Conservation (phyloP, 108 stramenopile species). For the Epipyxis sp. region DNA sequence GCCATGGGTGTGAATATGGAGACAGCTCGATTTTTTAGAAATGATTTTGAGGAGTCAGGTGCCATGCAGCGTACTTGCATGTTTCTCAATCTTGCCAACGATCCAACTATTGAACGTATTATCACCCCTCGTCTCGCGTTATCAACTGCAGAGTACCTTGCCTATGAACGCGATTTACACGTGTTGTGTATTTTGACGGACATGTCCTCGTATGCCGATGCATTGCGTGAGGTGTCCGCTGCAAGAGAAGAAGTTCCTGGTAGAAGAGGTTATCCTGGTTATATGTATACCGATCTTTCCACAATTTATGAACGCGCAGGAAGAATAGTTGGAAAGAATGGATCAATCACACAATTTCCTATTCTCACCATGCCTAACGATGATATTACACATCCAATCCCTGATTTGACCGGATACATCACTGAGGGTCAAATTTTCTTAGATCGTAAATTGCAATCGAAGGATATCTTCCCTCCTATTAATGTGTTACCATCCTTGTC, state of each 20-base stretch:
- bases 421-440: constrained; percentile 99
- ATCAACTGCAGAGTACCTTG: constrained; percentile 98
- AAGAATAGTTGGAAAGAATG: constrained; percentile 93
- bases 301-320: constrained; percentile 99
- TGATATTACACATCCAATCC: constrained; percentile 99
- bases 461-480: constrained; percentile 99
- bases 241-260: constrained; percentile 99
- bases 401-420: constrained; percentile 98
- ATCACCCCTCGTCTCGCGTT: constrained; percentile 97
- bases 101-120: constrained; percentile 99
- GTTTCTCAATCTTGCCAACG: constrained; percentile 98
- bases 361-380: constrained; percentile 99
- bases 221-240: constrained; percentile 95
- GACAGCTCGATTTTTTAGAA: constrained; percentile 96
- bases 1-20: constrained; percentile 99
- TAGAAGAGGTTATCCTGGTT: constrained; percentile 99
- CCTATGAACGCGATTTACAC: constrained; percentile 98
- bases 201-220: constrained; percentile 99
- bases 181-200: constrained; percentile 98
- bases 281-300: constrained; percentile 99
- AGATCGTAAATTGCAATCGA: constrained; percentile 93
- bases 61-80: constrained; percentile 98
- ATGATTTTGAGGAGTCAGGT: constrained; percentile 97
- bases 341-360: constrained; percentile 98
- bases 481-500: constrained; percentile 97